A percentile compares a stretch with the other conserved stretches of the same genome.
Conservation (phyloP, 352 stramenopile species). For the Phytophthora pini region DNA sequence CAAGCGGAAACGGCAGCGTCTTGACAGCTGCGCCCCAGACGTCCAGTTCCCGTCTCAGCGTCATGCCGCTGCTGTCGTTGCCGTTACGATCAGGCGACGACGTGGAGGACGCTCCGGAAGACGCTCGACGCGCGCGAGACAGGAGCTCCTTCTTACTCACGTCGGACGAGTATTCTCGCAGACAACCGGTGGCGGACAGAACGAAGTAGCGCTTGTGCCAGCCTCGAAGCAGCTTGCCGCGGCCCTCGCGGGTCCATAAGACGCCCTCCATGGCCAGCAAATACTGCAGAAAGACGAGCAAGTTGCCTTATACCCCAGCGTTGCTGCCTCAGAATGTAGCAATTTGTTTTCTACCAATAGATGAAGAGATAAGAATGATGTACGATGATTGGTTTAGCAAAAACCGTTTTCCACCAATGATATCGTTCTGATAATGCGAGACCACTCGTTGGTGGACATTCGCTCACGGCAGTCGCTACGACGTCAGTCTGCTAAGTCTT, state of each 20-base stretch:
- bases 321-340: no score
- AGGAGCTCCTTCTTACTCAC: constrained; percentile 20
- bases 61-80: constrained; percentile 48
- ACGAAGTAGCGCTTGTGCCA: constrained; percentile 82
- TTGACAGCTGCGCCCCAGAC: constrained; percentile 43
- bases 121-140: constrained; percentile 14
- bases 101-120: constrained; percentile 17
- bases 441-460: constrained; percentile 24
- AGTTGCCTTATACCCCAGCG: constrained; percentile 7
- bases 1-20: constrained; percentile 58
- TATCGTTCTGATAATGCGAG: constrained; percentile 5
- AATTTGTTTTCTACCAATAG: constrained; percentile 23
- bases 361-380: not conserved
- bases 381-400: constrained; percentile 13
- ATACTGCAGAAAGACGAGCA: not conserved
- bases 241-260: constrained; percentile 54
- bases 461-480: constrained; percentile 11
- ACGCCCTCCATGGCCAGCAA: constrained; percentile 57
- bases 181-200: constrained; percentile 45
- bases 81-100: constrained; percentile 19
- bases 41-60: constrained; percentile 51
- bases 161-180: constrained; percentile 60
- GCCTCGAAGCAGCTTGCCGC: constrained; percentile 61
- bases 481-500: not conserved
- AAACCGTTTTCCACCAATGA: constrained; percentile 25